Evolutionary conservation across 257 asterid genomes (phyloP), one percentile per base, ranked within the genome.

Genomic region (Perilla frutescens): DNA sequence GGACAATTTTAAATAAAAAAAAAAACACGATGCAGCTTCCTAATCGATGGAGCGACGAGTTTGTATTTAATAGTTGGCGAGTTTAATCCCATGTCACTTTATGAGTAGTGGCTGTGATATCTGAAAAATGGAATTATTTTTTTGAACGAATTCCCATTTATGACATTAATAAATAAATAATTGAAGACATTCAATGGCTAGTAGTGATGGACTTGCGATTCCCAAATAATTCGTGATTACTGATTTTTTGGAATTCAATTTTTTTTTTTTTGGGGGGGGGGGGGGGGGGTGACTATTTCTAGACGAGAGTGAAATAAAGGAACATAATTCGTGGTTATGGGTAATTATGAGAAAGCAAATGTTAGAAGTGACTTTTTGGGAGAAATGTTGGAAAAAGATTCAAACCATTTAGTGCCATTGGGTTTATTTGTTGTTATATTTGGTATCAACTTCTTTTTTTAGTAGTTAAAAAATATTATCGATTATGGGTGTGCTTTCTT

Each of bases 341-440:
- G 9, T 68, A 43, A 51, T 76, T 5, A 59, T 69, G 60, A 32
- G 63, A 43, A 51, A 43, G 43, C 31, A 51, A 76, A 49, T 68
- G 14, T 48, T 59, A 26, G 71, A 68, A 68, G 43, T 37, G 70
- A 63, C 58, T 66, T 66, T 54, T 59, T 13, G 32, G 49, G 61
- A 31, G 49, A 12, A 43, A 43, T 40, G 70, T 55, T 44, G 66
- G 51, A 32, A 54, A 55, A 54, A 61, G 70, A 48, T 44, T 64
- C 20, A 73, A 50, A 55, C 12, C 5, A 73, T 62, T 37, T 20
- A 20, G 60, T 26, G 40, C 11, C 51, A 62, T 44, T 32, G 10
- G 51, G 49, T 14, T 53, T 32, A n/a, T 43, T 48, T 6, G 1
- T 5, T 43, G 40, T 50, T 50, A 3, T 29, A 8, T 32, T 64